phyloP scores from a whole-genome alignment of 805 yeast genomes.

The Saccharomycopsis schoenii region DNA sequence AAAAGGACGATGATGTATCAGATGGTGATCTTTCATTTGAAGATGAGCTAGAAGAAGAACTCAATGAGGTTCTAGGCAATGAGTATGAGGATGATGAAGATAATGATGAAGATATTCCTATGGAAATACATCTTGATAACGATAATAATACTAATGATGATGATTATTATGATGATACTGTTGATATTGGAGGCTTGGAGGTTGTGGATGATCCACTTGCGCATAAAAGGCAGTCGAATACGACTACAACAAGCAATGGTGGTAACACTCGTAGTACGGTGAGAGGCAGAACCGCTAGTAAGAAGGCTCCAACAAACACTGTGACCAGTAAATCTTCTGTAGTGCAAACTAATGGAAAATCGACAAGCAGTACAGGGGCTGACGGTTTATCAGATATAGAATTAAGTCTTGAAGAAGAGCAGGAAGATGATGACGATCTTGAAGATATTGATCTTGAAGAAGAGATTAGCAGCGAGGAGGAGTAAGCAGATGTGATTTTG shows the following conservation, averaged over 20 bases:
- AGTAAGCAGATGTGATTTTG: neutral
- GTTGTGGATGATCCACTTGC: conserved; percentile 10
- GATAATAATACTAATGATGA: neutral
- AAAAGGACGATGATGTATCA: conserved; percentile 1
- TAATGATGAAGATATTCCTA: conserved; percentile 1
- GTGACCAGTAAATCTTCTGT: neutral
- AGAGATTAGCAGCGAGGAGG: conserved; percentile 8
- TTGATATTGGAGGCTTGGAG: conserved; percentile 2
- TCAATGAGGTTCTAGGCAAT: conserved; percentile 4
- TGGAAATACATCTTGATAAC: neutral
- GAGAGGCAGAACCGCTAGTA: neutral
- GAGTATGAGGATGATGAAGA: conserved; percentile 8
- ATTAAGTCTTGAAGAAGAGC: neutral
- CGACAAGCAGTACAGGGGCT: neutral
- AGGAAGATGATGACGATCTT: conserved; percentile 2
- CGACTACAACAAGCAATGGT: neutral
- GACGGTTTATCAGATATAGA: neutral
- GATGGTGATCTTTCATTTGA: conserved; percentile 2
- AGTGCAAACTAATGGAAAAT: conserved; percentile 1
- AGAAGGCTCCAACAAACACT: neutral
- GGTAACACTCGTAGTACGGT: neutral
- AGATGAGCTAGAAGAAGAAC: conserved; percentile 13
- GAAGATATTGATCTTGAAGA: neutral
- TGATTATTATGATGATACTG: neutral
- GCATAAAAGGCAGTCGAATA: neutral